These are phyloP conservation scores for Tilletia caries DNA, from an alignment of 1,284 basidiomycete genomes.

Conservation along the genomic window DNA sequence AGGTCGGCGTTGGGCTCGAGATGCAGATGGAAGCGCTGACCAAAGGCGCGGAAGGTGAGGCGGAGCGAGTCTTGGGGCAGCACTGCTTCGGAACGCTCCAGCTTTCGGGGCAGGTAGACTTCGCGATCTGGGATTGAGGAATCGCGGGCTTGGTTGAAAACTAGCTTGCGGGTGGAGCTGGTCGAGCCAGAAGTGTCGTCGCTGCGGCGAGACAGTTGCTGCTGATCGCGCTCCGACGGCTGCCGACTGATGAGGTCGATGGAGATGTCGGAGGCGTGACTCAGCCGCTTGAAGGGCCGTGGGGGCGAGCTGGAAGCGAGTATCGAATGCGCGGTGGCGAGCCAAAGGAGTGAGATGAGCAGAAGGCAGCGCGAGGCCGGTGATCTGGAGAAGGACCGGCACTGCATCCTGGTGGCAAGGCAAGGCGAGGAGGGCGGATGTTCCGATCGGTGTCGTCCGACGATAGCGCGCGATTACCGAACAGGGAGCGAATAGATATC, in stretches of 20 bases:
- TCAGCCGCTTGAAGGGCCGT: slow-evolving; percentile 16
- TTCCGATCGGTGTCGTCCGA: no score
- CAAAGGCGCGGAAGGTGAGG: slow-evolving; percentile 40
- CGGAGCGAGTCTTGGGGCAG: slow-evolving; percentile 26
- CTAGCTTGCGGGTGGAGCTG: no score
- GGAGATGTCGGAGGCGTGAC: slow-evolving; percentile 17
- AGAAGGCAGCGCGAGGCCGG: neutral
- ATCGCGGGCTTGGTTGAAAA: neutral
- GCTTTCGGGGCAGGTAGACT: neutral
- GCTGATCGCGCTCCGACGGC: neutral
- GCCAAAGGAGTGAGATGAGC: neutral
- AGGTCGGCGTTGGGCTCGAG: slow-evolving; percentile 39
- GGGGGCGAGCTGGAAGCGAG: neutral
- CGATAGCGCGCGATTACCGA: no score
- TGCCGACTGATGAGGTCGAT: slow-evolving; percentile 17
- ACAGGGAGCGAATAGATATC: no score
- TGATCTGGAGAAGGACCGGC: no score
- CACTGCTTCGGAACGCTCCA: neutral
- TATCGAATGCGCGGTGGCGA: neutral
- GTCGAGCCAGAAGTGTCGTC: neutral
- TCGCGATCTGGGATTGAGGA: neutral
- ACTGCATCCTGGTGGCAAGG: no score
- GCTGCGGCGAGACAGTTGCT: neutral
- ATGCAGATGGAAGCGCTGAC: slow-evolving; percentile 40
- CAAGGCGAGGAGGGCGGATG: no score